Conservation (phyloP, 148 eudicot species). For the Chenopodium album region DNA sequence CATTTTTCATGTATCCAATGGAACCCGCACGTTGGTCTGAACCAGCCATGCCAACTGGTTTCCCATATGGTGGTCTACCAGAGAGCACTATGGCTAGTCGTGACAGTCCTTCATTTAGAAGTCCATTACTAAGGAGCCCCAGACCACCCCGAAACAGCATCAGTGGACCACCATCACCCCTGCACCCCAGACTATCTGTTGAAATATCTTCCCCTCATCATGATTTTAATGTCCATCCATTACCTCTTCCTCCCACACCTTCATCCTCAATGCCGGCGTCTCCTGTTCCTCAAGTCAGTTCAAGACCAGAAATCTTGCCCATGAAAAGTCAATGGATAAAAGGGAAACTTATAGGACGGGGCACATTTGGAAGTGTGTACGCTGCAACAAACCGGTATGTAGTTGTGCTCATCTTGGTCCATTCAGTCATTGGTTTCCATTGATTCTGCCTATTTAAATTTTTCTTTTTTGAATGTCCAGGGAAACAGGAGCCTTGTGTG, state of each 20-base stretch:
- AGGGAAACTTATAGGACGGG: slow-evolving; percentile 93
- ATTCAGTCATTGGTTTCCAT: slow-evolving; percentile 1
- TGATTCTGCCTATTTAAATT: background rate
- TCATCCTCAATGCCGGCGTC: slow-evolving; percentile 33
- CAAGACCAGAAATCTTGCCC: slow-evolving; percentile 35
- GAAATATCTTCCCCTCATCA: slow-evolving; percentile 33
- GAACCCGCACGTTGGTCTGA: slow-evolving; percentile 55
- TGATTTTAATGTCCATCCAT: slow-evolving; percentile 58
- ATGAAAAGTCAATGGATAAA: slow-evolving; percentile 69
- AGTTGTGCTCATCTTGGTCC: background rate
- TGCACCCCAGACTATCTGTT: slow-evolving; percentile 33
- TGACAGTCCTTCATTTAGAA: slow-evolving; percentile 44
- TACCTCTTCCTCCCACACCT: slow-evolving; percentile 86
- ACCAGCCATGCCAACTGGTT: slow-evolving; percentile 36
- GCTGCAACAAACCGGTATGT: slow-evolving; percentile 76
- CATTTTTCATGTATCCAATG: slow-evolving; percentile 27
- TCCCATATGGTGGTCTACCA: slow-evolving; percentile 23
- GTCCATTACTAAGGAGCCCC: slow-evolving; percentile 39
- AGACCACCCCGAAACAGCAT: slow-evolving; percentile 31
- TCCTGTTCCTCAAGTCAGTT: slow-evolving; percentile 36
- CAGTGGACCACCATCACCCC: slow-evolving; percentile 56
- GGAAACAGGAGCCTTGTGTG: slow-evolving; percentile 98
- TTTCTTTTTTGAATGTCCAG: slow-evolving; percentile 31
- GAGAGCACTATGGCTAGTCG: slow-evolving; percentile 35
- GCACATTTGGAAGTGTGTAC: slow-evolving; percentile 93